phyloP scores from a whole-genome alignment of 1,284 basidiomycete species.

The Ustilago cynodontis region DNA sequence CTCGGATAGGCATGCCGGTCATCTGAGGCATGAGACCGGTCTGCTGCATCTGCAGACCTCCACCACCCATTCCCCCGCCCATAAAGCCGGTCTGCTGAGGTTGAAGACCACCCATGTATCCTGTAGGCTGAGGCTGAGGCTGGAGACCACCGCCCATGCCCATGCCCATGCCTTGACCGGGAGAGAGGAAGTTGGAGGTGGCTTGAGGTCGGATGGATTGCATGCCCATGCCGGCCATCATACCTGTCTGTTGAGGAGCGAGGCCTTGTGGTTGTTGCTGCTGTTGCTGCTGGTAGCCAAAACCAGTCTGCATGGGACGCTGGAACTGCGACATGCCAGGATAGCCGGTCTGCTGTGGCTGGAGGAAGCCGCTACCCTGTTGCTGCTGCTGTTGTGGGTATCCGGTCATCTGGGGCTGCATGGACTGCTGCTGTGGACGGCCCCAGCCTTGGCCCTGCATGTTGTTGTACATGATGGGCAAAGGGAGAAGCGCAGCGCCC shows the following conservation, averaged over 20 bases:
- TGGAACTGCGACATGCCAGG: conserved; percentile 55
- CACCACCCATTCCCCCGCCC: conserved; percentile 54
- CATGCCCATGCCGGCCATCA: conserved; percentile 48
- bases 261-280: conserved; percentile 49
- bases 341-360: conserved; percentile 58
- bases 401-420: conserved; percentile 59
- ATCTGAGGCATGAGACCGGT: conserved; percentile 68
- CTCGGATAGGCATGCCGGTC: conserved; percentile 67
- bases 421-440: conserved; percentile 24
- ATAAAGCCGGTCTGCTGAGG: conserved; percentile 61
- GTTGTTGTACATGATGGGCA: conserved; percentile 57
- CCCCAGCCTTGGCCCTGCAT: conserved; percentile 61
- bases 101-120: conserved; percentile 37
- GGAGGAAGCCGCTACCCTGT: conserved; percentile 53
- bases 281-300: conserved; percentile 41
- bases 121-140: conserved; percentile 11
- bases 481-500: conserved; percentile 8
- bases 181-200: conserved; percentile 41
- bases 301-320: conserved; percentile 55
- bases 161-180: conserved; percentile 44
- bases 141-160: conserved; percentile 24
- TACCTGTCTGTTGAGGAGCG: conserved; percentile 39
- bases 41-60: conserved; percentile 59
- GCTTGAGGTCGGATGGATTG: conserved; percentile 39
- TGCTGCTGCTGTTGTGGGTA: conserved; percentile 56